phyloP scores from a whole-genome alignment of 2,329 filamentous ascomycete genomes.

The Cadophora gregata region DNA sequence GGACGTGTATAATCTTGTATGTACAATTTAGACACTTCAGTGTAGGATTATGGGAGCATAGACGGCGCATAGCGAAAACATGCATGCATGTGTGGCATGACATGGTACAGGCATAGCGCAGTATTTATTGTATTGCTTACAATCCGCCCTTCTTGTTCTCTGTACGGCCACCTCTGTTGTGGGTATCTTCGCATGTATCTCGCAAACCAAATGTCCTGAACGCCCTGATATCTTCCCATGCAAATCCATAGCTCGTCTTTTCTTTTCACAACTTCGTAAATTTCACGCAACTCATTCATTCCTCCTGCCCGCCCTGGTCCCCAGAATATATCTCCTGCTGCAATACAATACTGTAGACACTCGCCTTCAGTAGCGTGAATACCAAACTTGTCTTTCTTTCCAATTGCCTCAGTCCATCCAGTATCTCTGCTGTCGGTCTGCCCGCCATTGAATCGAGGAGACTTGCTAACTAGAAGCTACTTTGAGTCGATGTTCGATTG shows the following conservation, averaged over 20 bases:
- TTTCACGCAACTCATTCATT: conserved; percentile 29
- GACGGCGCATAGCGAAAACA: conserved; percentile 13
- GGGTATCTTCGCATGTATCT: conserved; percentile 31
- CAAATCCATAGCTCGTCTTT: not conserved
- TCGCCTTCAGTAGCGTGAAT: conserved; percentile 95
- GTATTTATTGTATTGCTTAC: conserved; percentile 14
- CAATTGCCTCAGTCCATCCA: conserved; percentile 84
- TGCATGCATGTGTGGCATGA: conserved; percentile 31
- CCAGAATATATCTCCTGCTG: conserved; percentile 93
- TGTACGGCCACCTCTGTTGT: conserved; percentile 1
- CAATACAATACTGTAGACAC: conserved; percentile 97
- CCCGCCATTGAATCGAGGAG: conserved; percentile 68
- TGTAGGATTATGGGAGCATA: conserved; percentile 54
- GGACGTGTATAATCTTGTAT: conserved; percentile 52
- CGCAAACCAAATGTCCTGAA: conserved; percentile 24
- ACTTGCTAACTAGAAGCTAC: conserved; percentile 57
- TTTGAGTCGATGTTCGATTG: not conserved
- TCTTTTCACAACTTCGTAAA: not conserved
- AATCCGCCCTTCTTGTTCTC: conserved; percentile 25
- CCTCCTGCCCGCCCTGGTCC: conserved; percentile 48
- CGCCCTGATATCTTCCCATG: conserved; percentile 24
- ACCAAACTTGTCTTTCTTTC: conserved; percentile 95
- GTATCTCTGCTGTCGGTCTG: conserved; percentile 78
- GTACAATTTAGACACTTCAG: conserved; percentile 43
- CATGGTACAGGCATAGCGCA: conserved; percentile 30